A percentile compares a stretch with the other conserved stretches of the same genome.
These are phyloP conservation scores for Lenzites betulinus DNA, from an alignment of 768 basidiomycete species.

Conservation along the genomic window DNA sequence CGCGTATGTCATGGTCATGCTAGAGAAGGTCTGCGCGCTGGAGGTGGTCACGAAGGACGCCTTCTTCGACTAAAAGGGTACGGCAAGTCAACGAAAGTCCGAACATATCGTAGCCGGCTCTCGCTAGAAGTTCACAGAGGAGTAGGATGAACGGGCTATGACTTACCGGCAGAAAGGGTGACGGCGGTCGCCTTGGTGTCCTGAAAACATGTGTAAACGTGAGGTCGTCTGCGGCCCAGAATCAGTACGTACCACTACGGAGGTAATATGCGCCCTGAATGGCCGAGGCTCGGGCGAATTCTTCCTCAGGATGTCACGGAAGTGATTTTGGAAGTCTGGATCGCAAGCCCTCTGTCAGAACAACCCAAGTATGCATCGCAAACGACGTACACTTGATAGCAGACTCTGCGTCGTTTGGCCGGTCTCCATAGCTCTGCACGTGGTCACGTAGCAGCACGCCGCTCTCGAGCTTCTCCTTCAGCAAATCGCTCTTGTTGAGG, in stretches of 20 bases:
- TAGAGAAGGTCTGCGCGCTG: slow-evolving; percentile 70
- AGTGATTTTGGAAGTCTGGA: slow-evolving; percentile 78
- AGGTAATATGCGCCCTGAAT: slow-evolving; percentile 75
- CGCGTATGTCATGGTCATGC: not conserved
- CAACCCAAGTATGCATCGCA: not conserved
- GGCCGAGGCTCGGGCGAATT: slow-evolving; percentile 64
- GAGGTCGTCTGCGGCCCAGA: not conserved
- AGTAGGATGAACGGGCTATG: not conserved
- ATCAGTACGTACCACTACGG: slow-evolving; percentile 63
- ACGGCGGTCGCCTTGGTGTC: slow-evolving; percentile 75
- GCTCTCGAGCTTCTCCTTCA: slow-evolving; percentile 69
- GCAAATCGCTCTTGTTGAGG: slow-evolving; percentile 61
- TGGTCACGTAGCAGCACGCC: slow-evolving; percentile 67
- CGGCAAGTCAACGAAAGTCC: slow-evolving; percentile 2
- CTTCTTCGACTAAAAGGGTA: slow-evolving; percentile 58
- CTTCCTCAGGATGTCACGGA: slow-evolving; percentile 69
- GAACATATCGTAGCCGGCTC: slow-evolving; percentile 1
- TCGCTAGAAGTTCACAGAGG: not conserved
- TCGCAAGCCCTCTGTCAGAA: slow-evolving; percentile 1
- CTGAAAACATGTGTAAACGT: slow-evolving; percentile 39
- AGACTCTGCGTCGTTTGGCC: slow-evolving; percentile 67
- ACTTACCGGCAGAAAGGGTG: slow-evolving; percentile 66
- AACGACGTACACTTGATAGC: slow-evolving; percentile 64
- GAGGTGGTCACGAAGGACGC: slow-evolving; percentile 70
- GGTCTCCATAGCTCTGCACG: slow-evolving; percentile 73